Base-by-base conservation (phyloP, 176 grass and related monocot species). In the Hordeum marinum region DNA sequence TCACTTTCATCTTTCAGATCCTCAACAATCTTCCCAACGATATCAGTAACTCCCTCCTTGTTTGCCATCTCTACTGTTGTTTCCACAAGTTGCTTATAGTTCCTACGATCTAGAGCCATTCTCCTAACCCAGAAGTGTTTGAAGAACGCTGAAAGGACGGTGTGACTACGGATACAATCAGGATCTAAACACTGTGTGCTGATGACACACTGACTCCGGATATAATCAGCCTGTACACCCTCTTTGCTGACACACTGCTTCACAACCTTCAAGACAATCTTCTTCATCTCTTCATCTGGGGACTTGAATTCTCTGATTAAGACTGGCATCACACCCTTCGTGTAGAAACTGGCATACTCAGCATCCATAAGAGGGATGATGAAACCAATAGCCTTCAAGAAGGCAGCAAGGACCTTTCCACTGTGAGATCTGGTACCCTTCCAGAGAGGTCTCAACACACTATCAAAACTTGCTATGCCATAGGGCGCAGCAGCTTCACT, bases 221-320 rank as follows among this genome's bases (percentile, higher is more conserved):
- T 98, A 80, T 95, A 98, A 79, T 95, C 93, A 61, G 95, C 84
- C 72, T 98, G 93, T 32, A 98, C 96, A 85, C 96, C 93, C 67
- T 98, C 93, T 35, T 93, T 98, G 89, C 93, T 98, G 59, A 94
- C 96, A 83, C 96, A 98, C 64, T 98, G 93, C 86, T 95, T 98
- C 13, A 98, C 91, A 79, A 98, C 96, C 88, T 98, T 98, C 5
- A 98, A 67, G 62, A 98, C 96, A 84, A 98, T 98, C 86, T 98
- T 98, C 69, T 95, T 98, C 96, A 98, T 98, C 88, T 98, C 96
- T 82, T 98, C 96, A 87, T 98, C 93, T 83, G 96, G 93, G 58
- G 96, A 98, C 78, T 98, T 91, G 41, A 98, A 98, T 70, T 98
- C 96, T 64, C 94, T 91, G 63, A 94, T 95, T 35, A 98, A 81